Evolutionary conservation across 805 yeast species (phyloP), one percentile per base, ranked within the genome.

Genomic region (Starmerella potacharoeniae): DNA sequence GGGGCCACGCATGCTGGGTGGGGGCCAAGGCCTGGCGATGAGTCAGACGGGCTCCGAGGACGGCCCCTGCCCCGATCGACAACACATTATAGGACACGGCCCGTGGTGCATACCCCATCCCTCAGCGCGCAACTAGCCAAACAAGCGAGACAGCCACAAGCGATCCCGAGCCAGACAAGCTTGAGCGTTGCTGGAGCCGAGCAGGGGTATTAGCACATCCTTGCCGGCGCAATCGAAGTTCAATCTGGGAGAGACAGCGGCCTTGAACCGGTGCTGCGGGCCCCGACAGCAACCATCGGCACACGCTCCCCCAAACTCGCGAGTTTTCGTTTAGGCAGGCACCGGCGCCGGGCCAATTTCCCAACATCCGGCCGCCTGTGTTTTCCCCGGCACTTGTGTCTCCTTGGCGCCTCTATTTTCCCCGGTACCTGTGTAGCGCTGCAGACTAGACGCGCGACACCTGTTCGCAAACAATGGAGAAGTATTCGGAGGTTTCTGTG

Each of bases 401-500:
- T 14, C 9, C 5, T n/a, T 40, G 10, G 29, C 29, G 9, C 7
- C 43, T 40, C 22, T 7, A 16, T n/a, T 16, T 14, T 40, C 43
- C 13, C n/a, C n/a, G 16, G 16, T 35, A 5, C 29, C 17, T 22
- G 46, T 28, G 11, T 9, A 22, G 29, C 31, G 45, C 31, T 14
- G 45, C 28, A 13, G 45, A 17, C 9, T 41, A 41, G 45, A 41
- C 11, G 31, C 45, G 31, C 17, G 11, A 9, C 16, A n/a, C 8
- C 6, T n/a, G 43, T 10, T 37, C 3, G 17, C 34, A 41, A 16
- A 7, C 35, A 11, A 60, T 60, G 59, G 58, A 56, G 40, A 37
- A 51, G 39, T 91, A 88, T 71, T 71, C 73, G 55, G 83, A 83
- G 62, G 75, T 88, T 28, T 59, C 69, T 14, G 66, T 65, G 65